Evolutionary conservation across 106 monocot species (phyloP).

Genomic region (Dendrobium chrysotoxum): DNA sequence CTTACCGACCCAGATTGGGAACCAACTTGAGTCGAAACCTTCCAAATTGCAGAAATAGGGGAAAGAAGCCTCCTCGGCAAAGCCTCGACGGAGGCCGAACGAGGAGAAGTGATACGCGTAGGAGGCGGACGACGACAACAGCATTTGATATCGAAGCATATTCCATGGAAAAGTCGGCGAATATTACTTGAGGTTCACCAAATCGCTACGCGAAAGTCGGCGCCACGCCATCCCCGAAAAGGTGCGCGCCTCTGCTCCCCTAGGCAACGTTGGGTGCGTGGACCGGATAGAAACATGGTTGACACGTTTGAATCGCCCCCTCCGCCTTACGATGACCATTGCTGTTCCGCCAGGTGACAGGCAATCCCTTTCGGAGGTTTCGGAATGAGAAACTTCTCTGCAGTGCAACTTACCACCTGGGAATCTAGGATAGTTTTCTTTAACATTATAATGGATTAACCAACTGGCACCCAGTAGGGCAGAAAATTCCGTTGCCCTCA

Average conservation of each 20-base stretch:
- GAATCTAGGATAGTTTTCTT: too few species aligned
- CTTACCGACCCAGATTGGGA: background rate
- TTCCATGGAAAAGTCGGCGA: conserved; percentile 2
- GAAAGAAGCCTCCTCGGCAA: background rate
- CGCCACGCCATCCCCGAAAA: background rate
- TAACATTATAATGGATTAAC: too few species aligned
- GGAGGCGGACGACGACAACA: background rate
- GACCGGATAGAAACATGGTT: background rate
- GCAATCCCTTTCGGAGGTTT: too few species aligned
- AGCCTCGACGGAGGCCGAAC: background rate
- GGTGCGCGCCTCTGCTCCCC: background rate
- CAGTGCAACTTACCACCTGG: too few species aligned
- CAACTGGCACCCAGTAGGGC: too few species aligned
- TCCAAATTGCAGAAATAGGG: background rate
- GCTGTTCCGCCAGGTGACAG: too few species aligned
- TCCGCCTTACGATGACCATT: too few species aligned
- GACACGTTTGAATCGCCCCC: background rate
- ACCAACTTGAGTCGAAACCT: background rate
- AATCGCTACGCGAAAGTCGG: background rate
- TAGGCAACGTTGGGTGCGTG: background rate
- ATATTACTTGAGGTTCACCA: conserved; percentile 1
- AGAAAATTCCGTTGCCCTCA: too few species aligned
- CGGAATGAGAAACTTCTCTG: too few species aligned
- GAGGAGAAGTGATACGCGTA: background rate
- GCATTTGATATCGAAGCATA: conserved; percentile 1